Base-by-base conservation (phyloP, 768 basidiomycete genomes). In the Leccinum imitatum region DNA sequence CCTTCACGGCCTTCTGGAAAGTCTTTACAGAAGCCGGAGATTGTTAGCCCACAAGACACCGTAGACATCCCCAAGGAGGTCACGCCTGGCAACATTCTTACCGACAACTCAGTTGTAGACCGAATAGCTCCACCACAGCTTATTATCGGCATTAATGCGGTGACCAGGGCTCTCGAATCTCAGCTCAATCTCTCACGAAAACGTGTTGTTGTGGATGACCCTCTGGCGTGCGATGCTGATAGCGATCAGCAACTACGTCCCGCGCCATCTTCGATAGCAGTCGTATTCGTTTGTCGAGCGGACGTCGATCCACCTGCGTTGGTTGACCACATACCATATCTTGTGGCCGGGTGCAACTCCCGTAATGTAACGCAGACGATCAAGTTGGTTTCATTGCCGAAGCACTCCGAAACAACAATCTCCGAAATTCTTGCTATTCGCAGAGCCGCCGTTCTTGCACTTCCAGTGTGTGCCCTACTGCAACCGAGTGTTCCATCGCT, bases 291-390 rank as follows among this genome's bases (percentile, higher is more conserved):
- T 37, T 95, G 92, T 71, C 79, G 81, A 47, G 83, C 83, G 33
- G 93, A 94, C 66, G 74, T 93, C 59, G 84, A 93, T 69, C 90
- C 92, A 11, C 79, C 86, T 9, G 74, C 85, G 17, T 75, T 93
- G 53, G 77, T 93, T 54, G 84, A 84, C 51, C 92, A 95, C 71
- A 71, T 95, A 21, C 91, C 88, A 10, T 83, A 86, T 65, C 79
- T 94, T 37, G 83, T 91, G 6, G 92, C 93, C 0, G 82, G 88
- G 0, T 90, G 80, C 69, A 95, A 94, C 73, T 84, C 87, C 25
- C 58, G 37, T 17, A 58, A 63, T 37, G 69, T 62, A 51, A 66
- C 73, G 15, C 64, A 76, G 6, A 67, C 70, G 31, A 74, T 89
- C 56, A 85, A 81, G 70, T 75, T 93, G 23, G 75, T 91, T 37